A percentile compares a stretch with the other conserved stretches of the same genome.
Evolutionary conservation across 2,329 filamentous ascomycete species (phyloP).

Genomic region (Apiospora arundinis): DNA sequence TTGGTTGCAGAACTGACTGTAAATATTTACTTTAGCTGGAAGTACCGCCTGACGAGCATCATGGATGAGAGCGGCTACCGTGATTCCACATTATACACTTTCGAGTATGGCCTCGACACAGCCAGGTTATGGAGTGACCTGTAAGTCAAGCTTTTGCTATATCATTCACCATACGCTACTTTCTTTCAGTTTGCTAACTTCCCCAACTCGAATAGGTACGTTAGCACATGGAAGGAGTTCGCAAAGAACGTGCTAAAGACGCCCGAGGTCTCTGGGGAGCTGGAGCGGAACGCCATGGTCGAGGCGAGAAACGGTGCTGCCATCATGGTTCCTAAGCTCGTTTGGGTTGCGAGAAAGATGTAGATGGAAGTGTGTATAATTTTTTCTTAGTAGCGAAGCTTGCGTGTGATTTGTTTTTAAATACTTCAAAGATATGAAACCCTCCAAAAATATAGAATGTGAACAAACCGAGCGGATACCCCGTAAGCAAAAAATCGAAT

Average conservation of each 20-base stretch:
- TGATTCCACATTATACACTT: constrained; percentile 21
- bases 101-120: constrained; percentile 23
- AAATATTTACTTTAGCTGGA: constrained; percentile 23
- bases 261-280: constrained; percentile 4
- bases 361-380: not conserved
- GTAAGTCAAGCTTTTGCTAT: constrained; percentile 20
- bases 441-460: too few species aligned
- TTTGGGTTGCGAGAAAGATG: constrained; percentile 21
- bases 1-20: not conserved
- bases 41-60: constrained; percentile 22
- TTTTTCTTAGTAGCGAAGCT: not conserved
- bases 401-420: too few species aligned
- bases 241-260: constrained; percentile 17
- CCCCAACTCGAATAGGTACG: not conserved
- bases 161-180: not conserved
- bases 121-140: constrained; percentile 27
- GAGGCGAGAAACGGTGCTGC: constrained; percentile 13
- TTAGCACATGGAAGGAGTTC: constrained; percentile 21
- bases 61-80: constrained; percentile 25
- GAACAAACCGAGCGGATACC: too few species aligned
- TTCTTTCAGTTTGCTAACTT: not conserved
- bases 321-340: constrained; percentile 19
- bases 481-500: too few species aligned
- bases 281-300: constrained; percentile 11
- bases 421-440: too few species aligned